Percentiles rank a stretch among this genome's conserved stretches.
Evolutionary conservation across 2,329 filamentous ascomycete genomes (phyloP).

Genomic region (Claviceps monticola): DNA sequence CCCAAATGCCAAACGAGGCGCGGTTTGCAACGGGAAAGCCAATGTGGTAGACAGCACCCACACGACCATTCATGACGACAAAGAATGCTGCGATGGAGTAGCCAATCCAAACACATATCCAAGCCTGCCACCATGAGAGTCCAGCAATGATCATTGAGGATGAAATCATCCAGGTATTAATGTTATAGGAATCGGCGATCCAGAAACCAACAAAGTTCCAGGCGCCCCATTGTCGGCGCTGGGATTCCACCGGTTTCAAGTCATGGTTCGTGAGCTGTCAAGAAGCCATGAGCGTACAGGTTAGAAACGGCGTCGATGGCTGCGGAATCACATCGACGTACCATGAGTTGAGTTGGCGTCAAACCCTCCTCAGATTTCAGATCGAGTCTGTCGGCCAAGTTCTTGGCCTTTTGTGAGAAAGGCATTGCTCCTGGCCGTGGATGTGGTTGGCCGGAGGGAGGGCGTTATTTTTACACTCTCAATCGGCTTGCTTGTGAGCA

Average conservation of each 20-base stretch:
- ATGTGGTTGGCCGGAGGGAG: neutral
- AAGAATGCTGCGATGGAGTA: conserved; percentile 67
- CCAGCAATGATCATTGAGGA: conserved; percentile 67
- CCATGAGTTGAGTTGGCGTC: conserved; percentile 67
- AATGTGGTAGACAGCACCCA: conserved; percentile 79
- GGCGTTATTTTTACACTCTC: too few relatives aligned
- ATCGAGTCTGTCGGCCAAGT: conserved; percentile 46
- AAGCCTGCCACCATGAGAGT: conserved; percentile 83
- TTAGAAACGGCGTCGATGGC: neutral
- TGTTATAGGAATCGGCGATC: conserved; percentile 76
- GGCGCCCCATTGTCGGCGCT: conserved; percentile 67
- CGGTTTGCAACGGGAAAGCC: conserved; percentile 72
- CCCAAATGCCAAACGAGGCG: conserved; percentile 79
- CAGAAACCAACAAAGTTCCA: conserved; percentile 87
- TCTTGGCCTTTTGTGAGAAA: conserved; percentile 14
- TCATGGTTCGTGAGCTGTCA: conserved; percentile 64
- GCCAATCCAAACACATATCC: conserved; percentile 78
- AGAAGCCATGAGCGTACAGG: neutral
- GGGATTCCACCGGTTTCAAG: conserved; percentile 66
- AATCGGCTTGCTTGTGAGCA: neutral
- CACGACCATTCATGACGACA: conserved; percentile 64
- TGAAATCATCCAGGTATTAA: conserved; percentile 91
- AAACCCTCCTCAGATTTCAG: conserved; percentile 66
- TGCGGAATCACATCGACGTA: conserved; percentile 17
- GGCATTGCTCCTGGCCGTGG: neutral